Evolutionary conservation across 768 basidiomycete species (phyloP), one percentile per base, ranked within the genome.

Genomic region (Russula compacta): DNA sequence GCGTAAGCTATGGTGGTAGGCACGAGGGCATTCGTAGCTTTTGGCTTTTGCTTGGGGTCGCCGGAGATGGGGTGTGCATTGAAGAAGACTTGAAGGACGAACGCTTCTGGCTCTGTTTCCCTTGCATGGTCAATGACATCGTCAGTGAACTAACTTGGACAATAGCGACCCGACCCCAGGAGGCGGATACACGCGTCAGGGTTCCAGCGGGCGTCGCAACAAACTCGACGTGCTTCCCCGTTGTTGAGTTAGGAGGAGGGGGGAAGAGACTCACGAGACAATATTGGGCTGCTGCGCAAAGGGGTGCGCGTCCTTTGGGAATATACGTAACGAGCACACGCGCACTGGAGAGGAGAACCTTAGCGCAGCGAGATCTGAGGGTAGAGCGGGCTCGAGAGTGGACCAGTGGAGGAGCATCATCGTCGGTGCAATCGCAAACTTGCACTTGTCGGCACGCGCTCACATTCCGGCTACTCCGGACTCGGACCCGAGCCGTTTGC

Each of bases 21-120:
- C 14, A 87, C 81, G 15, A 92, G 78, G 15, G 81, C 84, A 75
- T 92, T 92, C 29, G 83, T 79, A 0, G 83, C 76, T 63, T 83
- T 83, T 59, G 81, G 80, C 64, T 82, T 87, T 53, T 81, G 81
- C 68, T 82, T 84, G 4, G 70, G 70, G 47, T 77, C 73, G 1
- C 74, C 68, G 24, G 74, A 62, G 4, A 82, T 74, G 1, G 82
- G 77, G 35, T 83, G 81, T 0, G 86, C 84, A 72, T 89, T 90
- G 73, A 92, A 84, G 71, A 82, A 89, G 9, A 90, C 74, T 56
- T 90, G 81, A 17, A 89, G 75, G 68, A 83, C 85, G 74, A 91
- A 90, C 0, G 86, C 79, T 6, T 82, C 79, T 0, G 88, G 89
- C 63, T 86, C 81, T 32, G 89, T 92, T 61, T 76, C 74, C 58